Base-by-base conservation (phyloP, 192 early-diverging fungal genomes). In the Coemansia sp. region DNA sequence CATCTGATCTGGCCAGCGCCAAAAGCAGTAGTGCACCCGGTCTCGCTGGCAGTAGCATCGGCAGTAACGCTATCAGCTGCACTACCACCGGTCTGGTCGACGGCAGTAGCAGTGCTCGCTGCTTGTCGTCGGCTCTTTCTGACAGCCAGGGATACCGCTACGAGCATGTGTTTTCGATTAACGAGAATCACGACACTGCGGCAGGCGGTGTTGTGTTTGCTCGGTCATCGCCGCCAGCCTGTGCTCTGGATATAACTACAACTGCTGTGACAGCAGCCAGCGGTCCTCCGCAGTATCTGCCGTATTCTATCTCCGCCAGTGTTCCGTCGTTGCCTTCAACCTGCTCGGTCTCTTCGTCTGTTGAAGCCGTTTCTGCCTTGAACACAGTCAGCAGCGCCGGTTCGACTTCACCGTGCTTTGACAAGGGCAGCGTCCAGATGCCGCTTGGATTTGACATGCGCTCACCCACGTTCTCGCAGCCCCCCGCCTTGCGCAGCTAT, bases 121-220 rank as follows among this genome's bases (percentile, higher is more conserved):
- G 67, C 42, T 67, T 74, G 17, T 79, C 76, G 31, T 67, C 64
- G 15, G 55, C 67, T 10, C 65, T 60, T 11, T 44, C 59, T 25
- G 64, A 60, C 28, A 19, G 29, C 25, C 56, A 70, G 19, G 15
- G 30, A 22, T 80, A 55, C 60, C 66, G 71, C 4, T 80, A 61
- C 34, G 77, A 80, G 64, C 71, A 74, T 38, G 71, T 74, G 0
- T 80, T 80, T 41, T 61, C 77, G 1, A 33, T 74, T 2, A 69
- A 79, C 64, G 70, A 73, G 7, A 60, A 60, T 14, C 14, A 14
- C 4, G 55, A 66, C 19, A 31, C 52, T n/a, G 23, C n/a, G n/a
- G n/a, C n/a, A n/a, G n/a, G n/a, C n/a, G n/a, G n/a, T n/a, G n/a
- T 9, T 1, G 34, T 44, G n/a, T 33, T 55, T 36, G 22, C 40